Percentiles rank a stretch among this genome's conserved stretches.
phyloP scores from a whole-genome alignment of 768 basidiomycete species.

The Termitomyces sp. region DNA sequence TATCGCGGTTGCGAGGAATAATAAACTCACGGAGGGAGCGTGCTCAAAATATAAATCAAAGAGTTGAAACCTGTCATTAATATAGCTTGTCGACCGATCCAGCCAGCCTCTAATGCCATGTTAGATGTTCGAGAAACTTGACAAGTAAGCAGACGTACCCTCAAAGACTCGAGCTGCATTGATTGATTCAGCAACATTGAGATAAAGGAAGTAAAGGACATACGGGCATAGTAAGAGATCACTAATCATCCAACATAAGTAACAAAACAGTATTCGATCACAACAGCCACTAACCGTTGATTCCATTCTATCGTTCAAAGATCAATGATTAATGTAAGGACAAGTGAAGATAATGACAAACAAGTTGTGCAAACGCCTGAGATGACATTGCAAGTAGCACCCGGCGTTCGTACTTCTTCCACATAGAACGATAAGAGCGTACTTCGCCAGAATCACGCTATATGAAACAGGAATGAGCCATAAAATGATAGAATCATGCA shows the following conservation, averaged over 20 bases:
- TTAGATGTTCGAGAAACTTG: background rate
- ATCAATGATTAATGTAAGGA: background rate
- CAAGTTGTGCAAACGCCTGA: conserved; percentile 93
- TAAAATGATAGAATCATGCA: background rate
- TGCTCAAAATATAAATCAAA: conserved; percentile 64
- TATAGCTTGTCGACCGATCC: conserved; percentile 82
- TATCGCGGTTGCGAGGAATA: background rate
- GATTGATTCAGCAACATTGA: background rate
- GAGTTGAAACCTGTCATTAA: conserved; percentile 89
- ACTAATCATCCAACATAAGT: conserved; percentile 40
- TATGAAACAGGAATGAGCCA: background rate
- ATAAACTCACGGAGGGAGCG: conserved; percentile 61
- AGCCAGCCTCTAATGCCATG: conserved; percentile 64
- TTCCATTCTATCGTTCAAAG: conserved; percentile 67
- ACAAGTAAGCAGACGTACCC: conserved; percentile 40
- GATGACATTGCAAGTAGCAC: conserved; percentile 94
- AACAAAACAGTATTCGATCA: background rate
- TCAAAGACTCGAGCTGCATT: conserved; percentile 84
- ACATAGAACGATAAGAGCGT: conserved; percentile 77
- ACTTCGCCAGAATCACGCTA: conserved; percentile 76
- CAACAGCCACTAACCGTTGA: conserved; percentile 63
- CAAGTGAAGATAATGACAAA: conserved; percentile 34
- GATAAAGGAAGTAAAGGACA: conserved; percentile 24
- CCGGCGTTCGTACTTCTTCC: conserved; percentile 81
- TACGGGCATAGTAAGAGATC: conserved; percentile 93